phyloP scores from a whole-genome alignment of 2,329 filamentous ascomycete species.

The Onygenales sp. region DNA sequence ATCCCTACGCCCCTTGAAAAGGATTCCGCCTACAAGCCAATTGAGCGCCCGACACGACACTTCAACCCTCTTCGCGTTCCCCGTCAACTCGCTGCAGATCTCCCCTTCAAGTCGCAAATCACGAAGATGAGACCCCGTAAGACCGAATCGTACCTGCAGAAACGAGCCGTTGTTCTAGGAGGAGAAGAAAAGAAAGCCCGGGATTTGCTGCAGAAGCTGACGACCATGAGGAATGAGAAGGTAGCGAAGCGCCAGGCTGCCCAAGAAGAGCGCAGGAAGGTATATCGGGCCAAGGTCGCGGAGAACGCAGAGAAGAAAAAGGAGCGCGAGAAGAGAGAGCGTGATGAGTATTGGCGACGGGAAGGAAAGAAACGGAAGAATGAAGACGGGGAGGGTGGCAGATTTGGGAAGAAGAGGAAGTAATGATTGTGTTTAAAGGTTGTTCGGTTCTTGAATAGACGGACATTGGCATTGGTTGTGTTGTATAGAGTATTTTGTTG shows the following conservation, averaged over 20 bases:
- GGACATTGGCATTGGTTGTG: background rate
- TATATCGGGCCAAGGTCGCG: conserved; percentile 73
- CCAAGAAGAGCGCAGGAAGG: conserved; percentile 77
- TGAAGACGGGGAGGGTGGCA: conserved; percentile 42
- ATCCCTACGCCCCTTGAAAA: conserved; percentile 69
- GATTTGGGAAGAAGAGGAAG: conserved; percentile 37
- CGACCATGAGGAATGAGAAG: conserved; percentile 83
- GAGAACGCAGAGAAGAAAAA: conserved; percentile 77
- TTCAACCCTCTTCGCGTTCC: conserved; percentile 58
- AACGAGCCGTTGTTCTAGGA: conserved; percentile 78
- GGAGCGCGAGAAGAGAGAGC: conserved; percentile 80
- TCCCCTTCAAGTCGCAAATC: conserved; percentile 91
- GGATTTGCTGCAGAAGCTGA: conserved; percentile 84
- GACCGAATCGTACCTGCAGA: conserved; percentile 82
- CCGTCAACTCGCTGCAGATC: conserved; percentile 54
- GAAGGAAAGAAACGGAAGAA: conserved; percentile 74
- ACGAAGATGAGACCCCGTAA: conserved; percentile 69
- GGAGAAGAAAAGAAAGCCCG: conserved; percentile 85
- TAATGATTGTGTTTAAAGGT: conserved; percentile 14
- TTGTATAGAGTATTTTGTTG: background rate
- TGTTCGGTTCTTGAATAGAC: background rate
- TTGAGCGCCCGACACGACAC: conserved; percentile 53
- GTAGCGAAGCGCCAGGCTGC: conserved; percentile 70
- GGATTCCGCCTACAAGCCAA: conserved; percentile 72
- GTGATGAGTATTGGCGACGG: conserved; percentile 81